phyloP scores from a whole-genome alignment of 768 basidiomycete genomes.

The Cystobasidium onofrii region DNA sequence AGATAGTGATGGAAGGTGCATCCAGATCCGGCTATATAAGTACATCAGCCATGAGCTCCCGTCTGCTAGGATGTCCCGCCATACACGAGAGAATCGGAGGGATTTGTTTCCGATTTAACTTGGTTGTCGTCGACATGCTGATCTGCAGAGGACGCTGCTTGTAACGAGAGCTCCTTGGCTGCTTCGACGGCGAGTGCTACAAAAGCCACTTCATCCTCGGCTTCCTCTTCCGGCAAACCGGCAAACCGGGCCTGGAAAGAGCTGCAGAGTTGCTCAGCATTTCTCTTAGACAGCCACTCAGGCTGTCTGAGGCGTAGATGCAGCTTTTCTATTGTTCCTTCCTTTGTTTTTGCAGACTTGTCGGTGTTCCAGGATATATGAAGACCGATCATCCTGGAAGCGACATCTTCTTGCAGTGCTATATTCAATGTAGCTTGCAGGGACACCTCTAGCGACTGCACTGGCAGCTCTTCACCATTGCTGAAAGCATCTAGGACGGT shows the following conservation, averaged over 20 bases:
- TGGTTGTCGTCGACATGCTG: no score
- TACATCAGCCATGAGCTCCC: neutral
- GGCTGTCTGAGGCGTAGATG: neutral
- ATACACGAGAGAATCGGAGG: neutral
- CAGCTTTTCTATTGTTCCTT: neutral
- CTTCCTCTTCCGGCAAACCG: neutral
- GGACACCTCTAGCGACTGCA: neutral
- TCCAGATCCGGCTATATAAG: conserved; percentile 18
- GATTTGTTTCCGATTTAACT: no score
- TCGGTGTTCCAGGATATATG: neutral
- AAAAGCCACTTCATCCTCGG: neutral
- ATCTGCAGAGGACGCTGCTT: neutral
- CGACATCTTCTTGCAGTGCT: neutral
- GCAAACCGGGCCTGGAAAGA: neutral
- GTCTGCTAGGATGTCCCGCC: neutral
- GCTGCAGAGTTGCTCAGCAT: neutral
- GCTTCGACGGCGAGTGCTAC: neutral
- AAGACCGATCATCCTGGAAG: neutral
- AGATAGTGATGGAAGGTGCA: conserved; percentile 31
- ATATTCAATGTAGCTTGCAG: neutral
- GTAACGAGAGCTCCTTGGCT: neutral
- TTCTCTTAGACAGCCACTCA: neutral
- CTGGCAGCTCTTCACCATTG: neutral
- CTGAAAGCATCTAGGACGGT: neutral
- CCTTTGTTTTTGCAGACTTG: neutral